Percentiles rank a stretch among this genome's conserved stretches.
These are phyloP conservation scores for Vigna nakashimae DNA, from an alignment of 306 rosid species.

Conservation along the genomic window DNA sequence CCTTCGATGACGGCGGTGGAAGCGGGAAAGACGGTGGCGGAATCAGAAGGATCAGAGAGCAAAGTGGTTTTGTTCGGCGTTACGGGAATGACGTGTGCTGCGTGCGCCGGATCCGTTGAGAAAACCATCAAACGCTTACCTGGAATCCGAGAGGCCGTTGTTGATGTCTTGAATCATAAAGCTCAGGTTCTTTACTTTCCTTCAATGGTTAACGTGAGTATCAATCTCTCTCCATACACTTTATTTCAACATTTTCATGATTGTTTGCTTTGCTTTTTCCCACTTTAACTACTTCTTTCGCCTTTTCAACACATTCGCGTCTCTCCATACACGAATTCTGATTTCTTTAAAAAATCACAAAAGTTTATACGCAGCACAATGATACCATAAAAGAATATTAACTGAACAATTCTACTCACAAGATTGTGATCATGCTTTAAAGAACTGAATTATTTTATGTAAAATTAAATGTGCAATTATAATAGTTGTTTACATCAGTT, in stretches of 20 bases:
- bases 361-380: too few relatives aligned
- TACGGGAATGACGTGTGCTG: constrained; percentile 80
- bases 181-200: constrained; percentile 70
- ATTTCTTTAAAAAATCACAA: neutral
- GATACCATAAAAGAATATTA: too few relatives aligned
- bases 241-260: too few relatives aligned
- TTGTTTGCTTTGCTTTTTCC: neutral
- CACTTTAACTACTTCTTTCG: neutral
- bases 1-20: constrained; percentile 59
- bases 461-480: too few relatives aligned
- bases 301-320: neutral
- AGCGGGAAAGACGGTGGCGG: neutral
- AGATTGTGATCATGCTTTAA: neutral
- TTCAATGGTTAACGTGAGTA: constrained; percentile 56
- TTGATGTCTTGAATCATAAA: constrained; percentile 73
- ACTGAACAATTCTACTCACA: neutral
- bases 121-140: constrained; percentile 79
- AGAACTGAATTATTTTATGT: neutral
- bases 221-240: neutral
- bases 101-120: constrained; percentile 78
- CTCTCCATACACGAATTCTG: neutral
- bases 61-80: constrained; percentile 62
- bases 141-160: constrained; percentile 68
- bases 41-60: constrained; percentile 42
- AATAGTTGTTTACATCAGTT: neutral